Percentiles rank a stretch among this genome's conserved stretches.
phyloP scores from a whole-genome alignment of 1,284 basidiomycete genomes.

The Ganoderma resinaceum region DNA sequence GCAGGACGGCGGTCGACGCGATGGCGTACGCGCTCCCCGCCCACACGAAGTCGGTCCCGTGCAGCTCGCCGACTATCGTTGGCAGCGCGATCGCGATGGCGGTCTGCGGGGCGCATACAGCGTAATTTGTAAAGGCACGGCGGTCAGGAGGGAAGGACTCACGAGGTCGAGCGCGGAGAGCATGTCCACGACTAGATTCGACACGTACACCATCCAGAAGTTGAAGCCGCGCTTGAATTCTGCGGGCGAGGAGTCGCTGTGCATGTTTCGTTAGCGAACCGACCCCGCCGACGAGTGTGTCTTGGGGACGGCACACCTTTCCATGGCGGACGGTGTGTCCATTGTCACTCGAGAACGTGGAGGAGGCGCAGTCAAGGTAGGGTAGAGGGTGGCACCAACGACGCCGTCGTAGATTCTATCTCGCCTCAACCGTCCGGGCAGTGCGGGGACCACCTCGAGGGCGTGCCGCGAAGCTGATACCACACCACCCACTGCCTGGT shows the following conservation, averaged over 20 bases:
- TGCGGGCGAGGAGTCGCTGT: neutral
- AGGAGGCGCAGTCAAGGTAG: neutral
- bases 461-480: neutral
- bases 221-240: conserved; percentile 7
- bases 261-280: neutral
- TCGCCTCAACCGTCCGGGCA: neutral
- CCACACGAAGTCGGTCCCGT: conserved; percentile 42
- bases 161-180: conserved; percentile 21
- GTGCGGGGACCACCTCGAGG: neutral
- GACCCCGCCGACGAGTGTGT: neutral
- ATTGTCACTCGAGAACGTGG: neutral
- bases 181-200: conserved; percentile 13
- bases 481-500: neutral
- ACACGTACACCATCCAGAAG: conserved; percentile 17
- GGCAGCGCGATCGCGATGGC: conserved; percentile 43
- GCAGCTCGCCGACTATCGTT: conserved; percentile 40
- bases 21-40: conserved; percentile 38
- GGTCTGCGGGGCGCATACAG: conserved; percentile 30
- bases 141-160: neutral
- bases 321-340: neutral
- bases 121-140: neutral
- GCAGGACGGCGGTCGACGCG: conserved; percentile 38
- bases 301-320: neutral
- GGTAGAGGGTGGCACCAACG: neutral
- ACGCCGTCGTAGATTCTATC: neutral